Evolutionary conservation across 2,329 filamentous ascomycete species (phyloP).

Genomic region (Hymenoscyphus occultus): DNA sequence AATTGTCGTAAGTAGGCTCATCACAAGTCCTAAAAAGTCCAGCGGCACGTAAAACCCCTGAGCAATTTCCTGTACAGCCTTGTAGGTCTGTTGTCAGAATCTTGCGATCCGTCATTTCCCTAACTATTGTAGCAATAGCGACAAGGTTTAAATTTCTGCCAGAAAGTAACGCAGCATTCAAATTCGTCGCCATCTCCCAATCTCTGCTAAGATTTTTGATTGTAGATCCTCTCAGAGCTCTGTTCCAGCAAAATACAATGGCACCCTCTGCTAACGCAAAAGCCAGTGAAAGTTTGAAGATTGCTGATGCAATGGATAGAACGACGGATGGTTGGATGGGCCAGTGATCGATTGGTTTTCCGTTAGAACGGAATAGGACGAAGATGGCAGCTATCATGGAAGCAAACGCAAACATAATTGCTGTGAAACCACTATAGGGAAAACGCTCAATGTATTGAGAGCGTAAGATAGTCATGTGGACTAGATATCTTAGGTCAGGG

Average conservation of each 20-base stretch:
- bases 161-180: constrained; percentile 18
- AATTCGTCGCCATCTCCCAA: constrained; percentile 16
- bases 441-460: neutral
- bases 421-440: neutral
- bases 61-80: too few species aligned
- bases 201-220: constrained; percentile 13
- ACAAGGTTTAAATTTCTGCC: constrained; percentile 18
- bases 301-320: constrained; percentile 17
- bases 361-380: neutral
- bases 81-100: too few species aligned
- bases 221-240: constrained; percentile 14
- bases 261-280: constrained; percentile 17
- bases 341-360: constrained; percentile 9
- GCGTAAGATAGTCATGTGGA: neutral
- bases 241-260: constrained; percentile 20
- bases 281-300: constrained; percentile 14
- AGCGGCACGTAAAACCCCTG: too few species aligned
- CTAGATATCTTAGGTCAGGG: neutral
- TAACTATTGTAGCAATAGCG: constrained; percentile 16
- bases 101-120: too few species aligned
- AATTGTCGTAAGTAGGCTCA: too few species aligned
- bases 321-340: constrained; percentile 17
- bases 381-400: neutral
- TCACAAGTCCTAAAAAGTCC: too few species aligned
- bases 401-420: neutral